Evolutionary conservation across 2,329 filamentous ascomycete species (phyloP).

Genomic region (Colletotrichum limetticola): DNA sequence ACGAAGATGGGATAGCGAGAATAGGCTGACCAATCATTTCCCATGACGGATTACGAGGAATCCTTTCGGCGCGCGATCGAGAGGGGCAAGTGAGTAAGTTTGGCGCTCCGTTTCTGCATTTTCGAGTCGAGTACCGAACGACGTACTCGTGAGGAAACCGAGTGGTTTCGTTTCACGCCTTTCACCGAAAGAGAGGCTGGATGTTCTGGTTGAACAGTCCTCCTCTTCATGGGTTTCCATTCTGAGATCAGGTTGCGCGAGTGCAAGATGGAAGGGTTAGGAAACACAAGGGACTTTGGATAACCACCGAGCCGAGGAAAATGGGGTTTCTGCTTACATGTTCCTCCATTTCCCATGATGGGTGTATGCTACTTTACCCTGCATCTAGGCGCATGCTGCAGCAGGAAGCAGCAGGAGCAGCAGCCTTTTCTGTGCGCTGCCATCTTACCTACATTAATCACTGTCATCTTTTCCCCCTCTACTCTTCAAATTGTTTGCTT

Average conservation of each 20-base stretch:
- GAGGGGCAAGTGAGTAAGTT: conserved; percentile 3
- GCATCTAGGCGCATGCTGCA: conserved; percentile 13
- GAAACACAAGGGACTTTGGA: background rate
- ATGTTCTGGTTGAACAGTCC: no score
- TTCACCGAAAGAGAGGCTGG: background rate
- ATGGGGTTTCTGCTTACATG: conserved; percentile 1
- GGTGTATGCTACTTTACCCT: background rate
- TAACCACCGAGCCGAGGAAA: background rate
- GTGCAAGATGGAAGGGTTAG: background rate
- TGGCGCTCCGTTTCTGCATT: background rate
- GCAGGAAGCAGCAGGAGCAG: background rate
- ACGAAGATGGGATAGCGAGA: background rate
- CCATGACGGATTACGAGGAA: no score
- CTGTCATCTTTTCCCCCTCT: background rate
- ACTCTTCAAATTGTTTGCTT: background rate
- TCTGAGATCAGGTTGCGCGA: background rate
- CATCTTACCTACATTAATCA: background rate
- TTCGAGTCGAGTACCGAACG: background rate
- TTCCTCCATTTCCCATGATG: background rate
- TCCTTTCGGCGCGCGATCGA: background rate
- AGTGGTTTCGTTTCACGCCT: conserved; percentile 3
- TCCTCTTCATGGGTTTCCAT: background rate
- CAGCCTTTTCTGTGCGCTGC: background rate
- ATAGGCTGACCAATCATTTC: background rate
- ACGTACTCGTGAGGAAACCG: background rate